phyloP scores from a whole-genome alignment of 2,329 filamentous ascomycete genomes.

The Alternaria sp. region DNA sequence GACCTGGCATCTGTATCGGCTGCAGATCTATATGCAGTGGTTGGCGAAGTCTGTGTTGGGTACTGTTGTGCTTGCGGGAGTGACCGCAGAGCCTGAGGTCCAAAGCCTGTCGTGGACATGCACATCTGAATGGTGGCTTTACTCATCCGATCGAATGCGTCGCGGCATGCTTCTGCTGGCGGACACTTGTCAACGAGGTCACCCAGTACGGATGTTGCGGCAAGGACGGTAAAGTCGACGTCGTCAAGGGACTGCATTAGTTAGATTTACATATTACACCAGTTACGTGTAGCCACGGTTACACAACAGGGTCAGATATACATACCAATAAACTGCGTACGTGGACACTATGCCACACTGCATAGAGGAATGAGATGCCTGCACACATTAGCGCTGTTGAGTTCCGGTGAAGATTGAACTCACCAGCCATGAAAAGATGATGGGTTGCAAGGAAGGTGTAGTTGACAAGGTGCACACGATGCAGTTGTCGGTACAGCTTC shows the following conservation, averaged over 20 bases:
- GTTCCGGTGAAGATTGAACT: constrained; percentile 33
- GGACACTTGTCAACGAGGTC: constrained; percentile 95
- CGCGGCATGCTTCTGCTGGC: constrained; percentile 90
- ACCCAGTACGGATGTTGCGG: constrained; percentile 89
- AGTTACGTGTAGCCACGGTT: neutral
- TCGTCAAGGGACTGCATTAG: constrained; percentile 78
- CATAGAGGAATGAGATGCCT: constrained; percentile 91
- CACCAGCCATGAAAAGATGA: constrained; percentile 95
- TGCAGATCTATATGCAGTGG: constrained; percentile 37
- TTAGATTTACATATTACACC: constrained; percentile 14
- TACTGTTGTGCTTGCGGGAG: constrained; percentile 31
- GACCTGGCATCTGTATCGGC: constrained; percentile 44
- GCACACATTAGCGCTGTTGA: constrained; percentile 21
- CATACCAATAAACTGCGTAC: constrained; percentile 86
- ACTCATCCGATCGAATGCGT: constrained; percentile 93
- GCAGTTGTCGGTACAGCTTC: constrained; percentile 87
- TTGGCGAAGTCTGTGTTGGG: constrained; percentile 33
- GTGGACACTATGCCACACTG: constrained; percentile 93
- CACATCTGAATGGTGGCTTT: constrained; percentile 97
- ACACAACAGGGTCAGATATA: constrained; percentile 24
- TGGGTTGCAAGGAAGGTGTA: constrained; percentile 96
- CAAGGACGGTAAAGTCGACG: constrained; percentile 95
- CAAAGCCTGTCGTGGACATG: constrained; percentile 85
- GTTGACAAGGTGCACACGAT: constrained; percentile 88
- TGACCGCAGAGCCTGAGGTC: constrained; percentile 52